Conservation (phyloP, 345 rosid species). For the Atalantia buxifolia region DNA sequence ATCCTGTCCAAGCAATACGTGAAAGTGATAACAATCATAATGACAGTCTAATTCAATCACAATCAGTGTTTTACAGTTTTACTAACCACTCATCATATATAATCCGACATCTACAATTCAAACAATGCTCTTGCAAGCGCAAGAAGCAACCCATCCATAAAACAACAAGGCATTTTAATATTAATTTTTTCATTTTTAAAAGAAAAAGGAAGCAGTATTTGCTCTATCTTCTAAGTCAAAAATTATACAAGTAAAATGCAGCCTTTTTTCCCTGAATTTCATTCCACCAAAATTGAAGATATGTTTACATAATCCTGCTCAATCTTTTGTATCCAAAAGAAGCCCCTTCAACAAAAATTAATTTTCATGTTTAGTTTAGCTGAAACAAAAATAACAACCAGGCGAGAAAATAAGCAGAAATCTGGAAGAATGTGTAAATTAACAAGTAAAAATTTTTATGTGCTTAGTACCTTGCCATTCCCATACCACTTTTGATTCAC, state of each 20-base stretch:
- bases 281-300: neutral
- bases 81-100: neutral
- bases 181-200: neutral
- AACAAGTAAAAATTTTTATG: neutral
- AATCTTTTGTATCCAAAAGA: neutral
- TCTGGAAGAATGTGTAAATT: neutral
- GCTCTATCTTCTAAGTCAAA: neutral
- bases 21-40: neutral
- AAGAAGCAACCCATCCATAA: neutral
- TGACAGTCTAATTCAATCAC: neutral
- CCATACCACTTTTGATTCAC: constrained; percentile 93
- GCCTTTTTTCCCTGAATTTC: neutral
- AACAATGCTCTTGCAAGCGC: neutral
- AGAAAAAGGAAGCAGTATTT: neutral
- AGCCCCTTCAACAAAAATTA: neutral
- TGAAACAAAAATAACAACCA: neutral
- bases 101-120: neutral
- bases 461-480: constrained; percentile 85
- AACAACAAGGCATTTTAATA: neutral
- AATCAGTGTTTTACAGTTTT: neutral
- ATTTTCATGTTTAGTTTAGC: neutral
- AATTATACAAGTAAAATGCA: neutral
- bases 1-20: neutral
- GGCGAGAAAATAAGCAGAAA: neutral
- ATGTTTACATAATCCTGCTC: neutral